Conservation (phyloP, 192 early-diverging fungal genomes). For the Coemansia pectinata region DNA sequence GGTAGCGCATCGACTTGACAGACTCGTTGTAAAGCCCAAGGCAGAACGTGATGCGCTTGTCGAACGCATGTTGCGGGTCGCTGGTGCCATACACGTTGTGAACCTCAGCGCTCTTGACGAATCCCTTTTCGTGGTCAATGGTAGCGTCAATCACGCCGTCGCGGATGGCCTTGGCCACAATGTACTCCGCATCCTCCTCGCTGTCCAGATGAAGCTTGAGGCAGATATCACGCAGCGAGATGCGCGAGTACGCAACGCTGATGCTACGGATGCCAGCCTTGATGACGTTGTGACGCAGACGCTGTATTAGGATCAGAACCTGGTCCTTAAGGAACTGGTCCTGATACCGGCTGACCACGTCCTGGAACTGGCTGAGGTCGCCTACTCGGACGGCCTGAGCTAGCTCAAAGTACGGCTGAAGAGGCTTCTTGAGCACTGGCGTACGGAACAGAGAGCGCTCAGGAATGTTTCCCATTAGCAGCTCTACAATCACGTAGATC, state of each 20-base stretch:
- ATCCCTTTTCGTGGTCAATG: conserved; percentile 91
- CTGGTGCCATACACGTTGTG: conserved; percentile 96
- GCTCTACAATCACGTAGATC: conserved; percentile 94
- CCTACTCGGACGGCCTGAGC: conserved; percentile 96
- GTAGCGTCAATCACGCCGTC: conserved; percentile 99
- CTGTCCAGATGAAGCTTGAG: conserved; percentile 95
- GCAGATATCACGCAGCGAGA: conserved; percentile 95
- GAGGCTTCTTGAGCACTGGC: conserved; percentile 76
- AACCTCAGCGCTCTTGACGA: conserved; percentile 91
- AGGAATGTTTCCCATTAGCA: conserved; percentile 98
- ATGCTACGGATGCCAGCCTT: conserved; percentile 99
- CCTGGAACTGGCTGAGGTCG: conserved; percentile 92
- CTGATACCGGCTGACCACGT: conserved; percentile 72
- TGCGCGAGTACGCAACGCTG: conserved; percentile 92
- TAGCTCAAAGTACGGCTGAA: conserved; percentile 92
- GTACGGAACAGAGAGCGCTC: conserved; percentile 92
- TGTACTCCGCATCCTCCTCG: conserved; percentile 99
- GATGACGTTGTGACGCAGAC: conserved; percentile 99
- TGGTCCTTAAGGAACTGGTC: conserved; percentile 84
- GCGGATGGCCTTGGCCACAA: conserved; percentile 97
- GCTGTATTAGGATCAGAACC: conserved; percentile 86
- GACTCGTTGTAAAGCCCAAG: conserved; percentile 96
- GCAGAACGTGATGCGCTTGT: conserved; percentile 93
- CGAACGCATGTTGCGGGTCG: conserved; percentile 94
- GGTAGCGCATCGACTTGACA: conserved; percentile 98